A percentile compares a stretch with the other conserved stretches of the same genome.
Conservation (phyloP, 208 protist genomes). For the Trypanosomatidae sp. region DNA sequence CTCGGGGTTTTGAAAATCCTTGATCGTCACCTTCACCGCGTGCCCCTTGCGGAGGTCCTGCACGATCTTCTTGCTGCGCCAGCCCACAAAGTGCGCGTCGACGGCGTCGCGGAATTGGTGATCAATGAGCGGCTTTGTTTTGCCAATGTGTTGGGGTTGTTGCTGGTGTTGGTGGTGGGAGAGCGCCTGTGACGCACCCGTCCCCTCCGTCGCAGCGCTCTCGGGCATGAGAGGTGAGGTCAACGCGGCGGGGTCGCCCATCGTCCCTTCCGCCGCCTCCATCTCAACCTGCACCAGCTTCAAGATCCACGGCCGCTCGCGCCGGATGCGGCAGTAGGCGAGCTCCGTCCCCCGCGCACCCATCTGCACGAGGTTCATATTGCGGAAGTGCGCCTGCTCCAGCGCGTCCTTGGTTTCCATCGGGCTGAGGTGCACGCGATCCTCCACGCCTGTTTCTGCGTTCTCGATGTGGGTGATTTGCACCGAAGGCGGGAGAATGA, state of each 20-base stretch:
- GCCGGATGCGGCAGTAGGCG: conserved; percentile 81
- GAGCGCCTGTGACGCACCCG: not conserved
- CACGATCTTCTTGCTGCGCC: conserved; percentile 89
- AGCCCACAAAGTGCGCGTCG: conserved; percentile 88
- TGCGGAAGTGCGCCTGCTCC: conserved; percentile 53
- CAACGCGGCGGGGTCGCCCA: too few species aligned
- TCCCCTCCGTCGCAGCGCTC: conserved; percentile 1
- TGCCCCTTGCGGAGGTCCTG: conserved; percentile 75
- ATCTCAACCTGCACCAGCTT: conserved; percentile 69
- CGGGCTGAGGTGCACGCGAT: conserved; percentile 56
- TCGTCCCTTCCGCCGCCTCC: conserved; percentile 34
- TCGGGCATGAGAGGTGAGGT: too few species aligned
- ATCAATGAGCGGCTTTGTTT: conserved; percentile 54
- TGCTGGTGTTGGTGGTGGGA: conserved; percentile 2
- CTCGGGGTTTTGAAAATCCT: conserved; percentile 77
- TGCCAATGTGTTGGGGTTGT: conserved; percentile 11
- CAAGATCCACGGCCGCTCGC: conserved; percentile 61
- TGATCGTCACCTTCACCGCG: conserved; percentile 78
- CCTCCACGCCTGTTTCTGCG: conserved; percentile 63
- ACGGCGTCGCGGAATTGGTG: conserved; percentile 83
- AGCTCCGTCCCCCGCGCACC: conserved; percentile 53
- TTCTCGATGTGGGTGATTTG: conserved; percentile 90
- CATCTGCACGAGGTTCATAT: conserved; percentile 88
- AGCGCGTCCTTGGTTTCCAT: conserved; percentile 68
- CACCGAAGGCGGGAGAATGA: conserved; percentile 60